A percentile compares a stretch with the other conserved stretches of the same genome.
These are phyloP conservation scores for Pyrenopolyporus hunteri DNA, from an alignment of 495 filamentous ascomycete genomes.

Conservation along the genomic window DNA sequence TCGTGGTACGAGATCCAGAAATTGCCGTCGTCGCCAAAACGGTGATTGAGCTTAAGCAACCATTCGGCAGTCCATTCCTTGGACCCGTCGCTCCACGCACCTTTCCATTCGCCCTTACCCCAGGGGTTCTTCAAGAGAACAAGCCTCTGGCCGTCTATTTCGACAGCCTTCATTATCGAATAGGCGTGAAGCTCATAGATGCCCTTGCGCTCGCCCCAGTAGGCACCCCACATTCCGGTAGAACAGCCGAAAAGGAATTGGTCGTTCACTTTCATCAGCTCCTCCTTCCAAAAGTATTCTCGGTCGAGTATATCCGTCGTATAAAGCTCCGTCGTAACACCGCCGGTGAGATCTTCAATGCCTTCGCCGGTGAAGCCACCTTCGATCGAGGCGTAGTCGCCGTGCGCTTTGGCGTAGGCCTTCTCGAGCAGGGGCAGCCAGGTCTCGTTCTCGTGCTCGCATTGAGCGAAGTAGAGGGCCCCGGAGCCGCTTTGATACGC, in stretches of 20 bases:
- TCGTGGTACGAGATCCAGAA: conserved; percentile 78
- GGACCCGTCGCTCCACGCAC: conserved; percentile 85
- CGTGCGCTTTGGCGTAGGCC: conserved; percentile 95
- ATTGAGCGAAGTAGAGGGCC: conserved; percentile 86
- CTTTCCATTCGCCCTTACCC: conserved; percentile 84
- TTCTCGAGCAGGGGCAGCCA: conserved; percentile 96
- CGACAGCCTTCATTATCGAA: conserved; percentile 81
- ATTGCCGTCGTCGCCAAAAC: conserved; percentile 86
- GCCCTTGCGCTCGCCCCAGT: conserved; percentile 68
- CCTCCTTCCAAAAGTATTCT: conserved; percentile 86
- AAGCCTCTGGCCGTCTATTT: conserved; percentile 76
- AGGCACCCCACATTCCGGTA: conserved; percentile 67
- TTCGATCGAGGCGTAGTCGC: conserved; percentile 82
- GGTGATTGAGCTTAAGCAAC: conserved; percentile 78
- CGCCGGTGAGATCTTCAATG: conserved; percentile 91
- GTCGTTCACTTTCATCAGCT: conserved; percentile 82
- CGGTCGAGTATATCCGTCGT: conserved; percentile 86
- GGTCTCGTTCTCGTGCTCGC: conserved; percentile 84
- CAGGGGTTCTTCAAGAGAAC: conserved; percentile 86
- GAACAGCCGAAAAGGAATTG: conserved; percentile 88
- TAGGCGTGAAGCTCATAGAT: conserved; percentile 87
- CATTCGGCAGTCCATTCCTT: conserved; percentile 92
- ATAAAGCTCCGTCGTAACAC: conserved; percentile 81
- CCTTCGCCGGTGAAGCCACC: conserved; percentile 88
- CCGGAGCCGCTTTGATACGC: conserved; percentile 74